Evolutionary conservation across 2,329 filamentous ascomycete species (phyloP).

Genomic region (Aspergillus fumigatiaffinis): DNA sequence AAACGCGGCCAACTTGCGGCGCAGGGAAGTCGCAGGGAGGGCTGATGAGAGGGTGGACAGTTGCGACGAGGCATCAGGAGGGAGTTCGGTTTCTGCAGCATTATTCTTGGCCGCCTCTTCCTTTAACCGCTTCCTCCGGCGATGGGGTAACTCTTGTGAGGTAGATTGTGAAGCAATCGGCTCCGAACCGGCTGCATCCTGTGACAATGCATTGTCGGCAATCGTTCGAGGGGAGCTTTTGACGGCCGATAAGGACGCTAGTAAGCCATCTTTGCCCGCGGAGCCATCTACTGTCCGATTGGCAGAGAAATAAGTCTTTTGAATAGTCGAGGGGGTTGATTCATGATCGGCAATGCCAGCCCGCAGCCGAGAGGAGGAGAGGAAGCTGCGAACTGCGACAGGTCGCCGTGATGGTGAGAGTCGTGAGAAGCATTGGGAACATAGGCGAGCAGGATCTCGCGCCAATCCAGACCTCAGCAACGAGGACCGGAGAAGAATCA

Average conservation of each 20-base stretch:
- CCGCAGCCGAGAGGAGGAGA: constrained; percentile 27
- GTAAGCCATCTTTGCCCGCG: constrained; percentile 18
- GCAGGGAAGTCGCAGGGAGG: constrained; percentile 54
- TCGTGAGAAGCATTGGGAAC: constrained; percentile 32
- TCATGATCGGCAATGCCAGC: constrained; percentile 27
- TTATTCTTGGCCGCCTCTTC: constrained; percentile 20
- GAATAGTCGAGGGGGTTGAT: constrained; percentile 23
- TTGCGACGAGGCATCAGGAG: constrained; percentile 59
- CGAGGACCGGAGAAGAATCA: constrained; percentile 37
- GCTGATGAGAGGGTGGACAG: constrained; percentile 55
- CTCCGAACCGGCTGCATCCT: constrained; percentile 13
- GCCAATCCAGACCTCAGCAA: constrained; percentile 29
- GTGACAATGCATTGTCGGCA: constrained; percentile 10
- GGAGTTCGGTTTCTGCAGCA: constrained; percentile 36
- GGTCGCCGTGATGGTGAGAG: constrained; percentile 12
- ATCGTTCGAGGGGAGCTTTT: constrained; percentile 14
- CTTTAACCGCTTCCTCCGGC: constrained; percentile 42
- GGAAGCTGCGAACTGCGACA: constrained; percentile 28
- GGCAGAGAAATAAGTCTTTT: constrained; percentile 40
- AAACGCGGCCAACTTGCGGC: constrained; percentile 70
- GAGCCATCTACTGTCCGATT: constrained; percentile 23
- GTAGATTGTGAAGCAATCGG: constrained; percentile 18
- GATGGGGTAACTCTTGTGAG: constrained; percentile 37
- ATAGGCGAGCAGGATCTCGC: constrained; percentile 29
- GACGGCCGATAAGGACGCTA: constrained; percentile 25